A percentile compares a stretch with the other conserved stretches of the same genome.
Evolutionary conservation across 805 yeast species (phyloP).

Genomic region (Priceomyces castillae): DNA sequence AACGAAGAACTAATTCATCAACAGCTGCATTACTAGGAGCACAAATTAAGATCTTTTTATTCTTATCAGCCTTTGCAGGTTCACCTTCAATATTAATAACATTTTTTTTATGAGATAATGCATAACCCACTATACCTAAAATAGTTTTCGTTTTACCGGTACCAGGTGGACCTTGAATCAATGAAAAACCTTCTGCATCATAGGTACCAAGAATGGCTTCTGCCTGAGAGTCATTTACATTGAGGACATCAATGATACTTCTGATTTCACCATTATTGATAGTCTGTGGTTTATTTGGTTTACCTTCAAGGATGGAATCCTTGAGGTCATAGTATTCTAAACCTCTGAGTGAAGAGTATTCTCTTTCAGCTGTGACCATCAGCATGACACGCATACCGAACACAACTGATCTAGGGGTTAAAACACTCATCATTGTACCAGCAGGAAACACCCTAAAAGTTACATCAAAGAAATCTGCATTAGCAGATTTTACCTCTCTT

Average conservation of each 20-base stretch:
- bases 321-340: conserved; percentile 76
- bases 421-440: conserved; percentile 48
- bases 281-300: conserved; percentile 46
- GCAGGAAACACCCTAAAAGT: conserved; percentile 65
- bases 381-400: conserved; percentile 75
- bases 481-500: conserved; percentile 63
- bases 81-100: conserved; percentile 12
- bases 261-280: conserved; percentile 34
- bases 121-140: conserved; percentile 83
- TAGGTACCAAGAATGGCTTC: conserved; percentile 77
- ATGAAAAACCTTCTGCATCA: conserved; percentile 68
- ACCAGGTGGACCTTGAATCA: conserved; percentile 99
- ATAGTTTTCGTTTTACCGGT: conserved; percentile 98
- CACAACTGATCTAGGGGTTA: conserved; percentile 63
- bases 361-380: conserved; percentile 92
- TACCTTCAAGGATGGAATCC: conserved; percentile 63
- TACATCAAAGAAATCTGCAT: conserved; percentile 67
- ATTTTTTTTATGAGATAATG: conserved; percentile 41
- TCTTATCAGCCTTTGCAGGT: conserved; percentile 10
- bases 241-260: conserved; percentile 46
- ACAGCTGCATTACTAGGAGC: conserved; percentile 99
- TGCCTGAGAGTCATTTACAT: conserved; percentile 88
- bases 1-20: conserved; percentile 85
- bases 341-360: conserved; percentile 79
- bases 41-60: conserved; percentile 73